Conservation (phyloP, 1,139 yeast genomes). For the Candida mesenterica region DNA sequence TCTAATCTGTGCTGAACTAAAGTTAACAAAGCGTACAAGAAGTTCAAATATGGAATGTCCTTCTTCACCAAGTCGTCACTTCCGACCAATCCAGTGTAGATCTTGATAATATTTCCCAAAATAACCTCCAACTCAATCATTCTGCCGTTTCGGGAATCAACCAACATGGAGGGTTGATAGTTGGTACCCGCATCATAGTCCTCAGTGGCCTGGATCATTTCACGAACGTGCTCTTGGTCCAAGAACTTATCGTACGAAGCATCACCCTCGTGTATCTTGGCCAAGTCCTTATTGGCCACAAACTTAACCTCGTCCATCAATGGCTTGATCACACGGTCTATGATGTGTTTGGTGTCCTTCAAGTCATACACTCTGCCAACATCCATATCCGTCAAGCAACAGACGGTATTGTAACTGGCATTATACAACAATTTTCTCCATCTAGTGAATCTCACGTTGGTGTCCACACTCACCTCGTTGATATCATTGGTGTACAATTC, state of each 20-base stretch:
- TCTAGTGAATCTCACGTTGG: slow-evolving; percentile 51
- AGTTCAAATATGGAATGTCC: slow-evolving; percentile 21
- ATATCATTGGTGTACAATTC: slow-evolving; percentile 46
- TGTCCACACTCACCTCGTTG: slow-evolving; percentile 46
- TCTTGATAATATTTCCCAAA: slow-evolving; percentile 24
- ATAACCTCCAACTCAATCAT: slow-evolving; percentile 66
- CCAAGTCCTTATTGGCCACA: slow-evolving; percentile 26
- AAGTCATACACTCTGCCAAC: slow-evolving; percentile 29
- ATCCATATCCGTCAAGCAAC: slow-evolving; percentile 54
- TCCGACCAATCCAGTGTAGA: slow-evolving; percentile 12
- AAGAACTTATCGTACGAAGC: slow-evolving; percentile 16
- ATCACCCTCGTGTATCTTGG: slow-evolving; percentile 11
- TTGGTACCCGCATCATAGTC: slow-evolving; percentile 20
- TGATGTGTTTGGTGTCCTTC: slow-evolving; percentile 15
- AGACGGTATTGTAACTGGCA: slow-evolving; percentile 61
- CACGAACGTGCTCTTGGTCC: slow-evolving; percentile 16
- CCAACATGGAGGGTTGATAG: slow-evolving; percentile 64
- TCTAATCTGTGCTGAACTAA: slow-evolving; percentile 29
- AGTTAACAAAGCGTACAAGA: slow-evolving; percentile 36
- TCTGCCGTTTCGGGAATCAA: slow-evolving; percentile 67
- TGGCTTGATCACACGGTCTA: slow-evolving; percentile 20
- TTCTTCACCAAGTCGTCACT: slow-evolving; percentile 6
- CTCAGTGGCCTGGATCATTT: slow-evolving; percentile 18
- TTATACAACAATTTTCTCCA: slow-evolving; percentile 77
- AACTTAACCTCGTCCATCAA: slow-evolving; percentile 25